Percentiles rank a stretch among this genome's conserved stretches.
phyloP scores from a whole-genome alignment of 805 yeast genomes.

The Cyberlindnera amylophila region DNA sequence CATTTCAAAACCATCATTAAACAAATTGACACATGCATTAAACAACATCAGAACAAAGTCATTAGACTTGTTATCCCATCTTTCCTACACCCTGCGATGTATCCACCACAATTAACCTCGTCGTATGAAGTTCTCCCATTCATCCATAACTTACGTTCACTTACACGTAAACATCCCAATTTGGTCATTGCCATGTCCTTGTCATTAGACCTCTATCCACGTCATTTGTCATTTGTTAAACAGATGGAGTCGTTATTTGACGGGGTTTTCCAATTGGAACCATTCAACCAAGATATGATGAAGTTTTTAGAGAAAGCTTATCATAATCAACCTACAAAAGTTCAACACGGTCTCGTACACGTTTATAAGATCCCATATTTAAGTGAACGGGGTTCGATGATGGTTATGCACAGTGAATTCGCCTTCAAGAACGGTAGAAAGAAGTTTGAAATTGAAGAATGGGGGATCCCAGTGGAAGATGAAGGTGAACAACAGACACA shows the following conservation, averaged over 20 bases:
- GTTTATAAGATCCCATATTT: slow-evolving; percentile 67
- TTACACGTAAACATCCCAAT: slow-evolving; percentile 46
- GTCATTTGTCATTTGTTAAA: slow-evolving; percentile 43
- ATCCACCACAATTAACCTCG: slow-evolving; percentile 46
- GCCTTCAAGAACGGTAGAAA: slow-evolving; percentile 83
- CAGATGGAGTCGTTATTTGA: slow-evolving; percentile 61
- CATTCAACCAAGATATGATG: slow-evolving; percentile 73
- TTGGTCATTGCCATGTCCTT: slow-evolving; percentile 53
- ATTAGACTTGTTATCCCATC: slow-evolving; percentile 71
- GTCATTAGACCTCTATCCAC: slow-evolving; percentile 63
- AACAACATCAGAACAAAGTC: slow-evolving; percentile 41
- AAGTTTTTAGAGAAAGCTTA: slow-evolving; percentile 65
- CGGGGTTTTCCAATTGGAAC: slow-evolving; percentile 68
- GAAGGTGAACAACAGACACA: slow-evolving; percentile 32
- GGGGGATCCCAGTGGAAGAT: slow-evolving; percentile 97
- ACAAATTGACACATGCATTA: slow-evolving; percentile 43
- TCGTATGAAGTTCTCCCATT: slow-evolving; percentile 54
- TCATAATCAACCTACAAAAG: slow-evolving; percentile 65
- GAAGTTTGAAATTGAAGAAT: slow-evolving; percentile 82
- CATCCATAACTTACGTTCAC: slow-evolving; percentile 51
- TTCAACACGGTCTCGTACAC: slow-evolving; percentile 84
- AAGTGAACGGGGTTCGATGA: slow-evolving; percentile 79
- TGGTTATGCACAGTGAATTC: slow-evolving; percentile 65
- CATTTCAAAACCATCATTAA: slow-evolving; percentile 29
- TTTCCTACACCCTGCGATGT: slow-evolving; percentile 75